Base-by-base conservation (phyloP, 2,329 filamentous ascomycete species). In the Cordyceps cicadae region DNA sequence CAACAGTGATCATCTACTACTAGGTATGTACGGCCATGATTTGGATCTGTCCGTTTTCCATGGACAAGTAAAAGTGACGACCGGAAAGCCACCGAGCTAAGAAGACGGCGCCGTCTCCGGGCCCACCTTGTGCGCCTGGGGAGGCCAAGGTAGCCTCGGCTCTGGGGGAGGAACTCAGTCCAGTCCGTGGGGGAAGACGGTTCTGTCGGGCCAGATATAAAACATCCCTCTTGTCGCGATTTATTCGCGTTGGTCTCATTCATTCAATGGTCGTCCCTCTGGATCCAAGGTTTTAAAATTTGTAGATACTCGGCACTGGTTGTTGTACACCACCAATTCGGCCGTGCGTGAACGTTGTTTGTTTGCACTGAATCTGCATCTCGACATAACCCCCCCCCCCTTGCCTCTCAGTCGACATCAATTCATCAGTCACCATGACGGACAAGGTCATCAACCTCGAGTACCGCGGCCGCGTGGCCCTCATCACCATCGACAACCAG, bases 401-500 rank as follows among this genome's bases (percentile, higher is more conserved):
- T n/a, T 11, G 5, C 5, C n/a, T 19, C 4, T 19, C 24, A n/a
- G 11, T 32, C 24, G 15, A 24, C 15, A 3, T 32, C 26, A 12
- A 9, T 26, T 1, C 43, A 11, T 29, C n/a, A 29, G 2, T 14
- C 21, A 37, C 24, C 24, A 59, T 59, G 56, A 1, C 37, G 5
- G 56, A 53, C 48, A 54, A 62, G 29, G 67, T 73, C 65, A 70
- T 77, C 64, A 67, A 62, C 9, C 63, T 77, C 62, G 75, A 77
- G 62, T 76, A 76, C 65, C 74, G 69, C 58, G 75, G 73, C 58
- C 74, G 75, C 64, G 69, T 76, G 17, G 76, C 93, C 69, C 84
- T 92, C 70, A 87, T 99, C 73, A 96, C 90, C 19, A 87, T 99
- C 70, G 87, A 92, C 75, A 88, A 90, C 56, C 83, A 87, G 59